Base-by-base conservation (phyloP, 352 stramenopile genomes). In the Phytopythium helicoides region DNA sequence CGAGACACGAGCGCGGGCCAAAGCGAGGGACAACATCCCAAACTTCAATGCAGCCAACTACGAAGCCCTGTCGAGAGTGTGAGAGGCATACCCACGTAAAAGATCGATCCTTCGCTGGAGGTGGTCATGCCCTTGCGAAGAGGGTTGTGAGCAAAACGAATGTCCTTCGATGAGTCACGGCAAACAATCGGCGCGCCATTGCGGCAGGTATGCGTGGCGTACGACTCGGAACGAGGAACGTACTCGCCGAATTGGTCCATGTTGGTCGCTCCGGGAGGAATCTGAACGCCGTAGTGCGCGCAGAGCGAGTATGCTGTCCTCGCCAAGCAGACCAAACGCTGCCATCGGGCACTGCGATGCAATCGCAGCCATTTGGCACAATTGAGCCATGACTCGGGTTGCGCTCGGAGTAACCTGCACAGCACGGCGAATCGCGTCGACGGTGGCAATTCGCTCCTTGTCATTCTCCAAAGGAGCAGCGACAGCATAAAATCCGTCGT, bases 61-160 rank as follows among this genome's bases (percentile, higher is more conserved):
- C 81, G 54, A 86, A 71, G 28, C 81, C 81, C 23, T n/a, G 83
- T 88, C 22, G 69, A 73, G 9, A 94, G 71, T 33, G 76, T 72
- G 18, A 95, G 40, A 19, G 87, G 87, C 36, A 92, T 92, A 14
- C 83, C 87, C 1, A 81, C 84, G 49, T 95, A 94, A 39, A 95
- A 94, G 1, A 53, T 56, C 10, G 75, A 61, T 21, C 56, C 15
- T 63, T 23, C 69, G 66, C 5, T 86, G 55, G 35, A 54, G 35
- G 34, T 88, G 66, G 19, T 21, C 41, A 49, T 49, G 26, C 23
- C 19, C 26, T 49, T 64, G 34, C 76, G 71, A 68, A 73, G 89
- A 38, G 65, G 55, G 52, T 92, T 94, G 6, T 59, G 64, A 0
- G 69, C 52, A 40, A 94, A 94, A 16, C 84, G 84, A 0, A 91